Evolutionary conservation across 352 stramenopile species (phyloP), one percentile per base, ranked within the genome.

Genomic region (Phytophthora vignae): DNA sequence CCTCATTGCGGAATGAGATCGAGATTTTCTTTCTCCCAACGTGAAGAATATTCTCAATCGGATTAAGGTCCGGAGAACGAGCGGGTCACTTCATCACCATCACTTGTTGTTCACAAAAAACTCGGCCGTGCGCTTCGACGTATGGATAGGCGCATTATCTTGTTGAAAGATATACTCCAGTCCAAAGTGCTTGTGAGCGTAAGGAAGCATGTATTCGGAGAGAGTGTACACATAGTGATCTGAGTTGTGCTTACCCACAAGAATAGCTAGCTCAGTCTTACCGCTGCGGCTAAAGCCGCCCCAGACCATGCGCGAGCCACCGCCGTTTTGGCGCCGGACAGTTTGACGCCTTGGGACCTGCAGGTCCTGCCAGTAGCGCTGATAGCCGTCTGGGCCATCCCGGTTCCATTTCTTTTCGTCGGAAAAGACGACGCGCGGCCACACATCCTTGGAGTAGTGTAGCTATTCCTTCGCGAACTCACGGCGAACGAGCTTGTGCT

Each of bases 1-100:
- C n/a, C n/a, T n/a, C n/a, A n/a, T n/a, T n/a, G n/a, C n/a, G n/a
- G n/a, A n/a, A n/a, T n/a, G n/a, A n/a, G n/a, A n/a, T n/a, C n/a
- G n/a, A n/a, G n/a, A n/a, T n/a, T n/a, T n/a, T n/a, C n/a, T n/a
- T n/a, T n/a, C n/a, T n/a, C n/a, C n/a, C n/a, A n/a, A n/a, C n/a
- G n/a, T n/a, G n/a, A n/a, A n/a, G n/a, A n/a, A n/a, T n/a, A n/a
- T 67, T 67, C 14, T 63, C 57, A 6, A 72, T 63, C 0, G 40
- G 65, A 19, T 66, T 71, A 2, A 71, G 33, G 6, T 63, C 65
- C 3, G 29, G 50, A 29, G n/a, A n/a, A n/a, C n/a, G n/a, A n/a
- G n/a, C n/a, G n/a, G n/a, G n/a, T n/a, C n/a, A n/a, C n/a, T n/a
- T 14, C 15, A 67, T 22, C 36, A 71, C 56, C 1, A 21, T 21